Base-by-base conservation (phyloP, 2,329 filamentous ascomycete genomes). In the Penicillium expansum region DNA sequence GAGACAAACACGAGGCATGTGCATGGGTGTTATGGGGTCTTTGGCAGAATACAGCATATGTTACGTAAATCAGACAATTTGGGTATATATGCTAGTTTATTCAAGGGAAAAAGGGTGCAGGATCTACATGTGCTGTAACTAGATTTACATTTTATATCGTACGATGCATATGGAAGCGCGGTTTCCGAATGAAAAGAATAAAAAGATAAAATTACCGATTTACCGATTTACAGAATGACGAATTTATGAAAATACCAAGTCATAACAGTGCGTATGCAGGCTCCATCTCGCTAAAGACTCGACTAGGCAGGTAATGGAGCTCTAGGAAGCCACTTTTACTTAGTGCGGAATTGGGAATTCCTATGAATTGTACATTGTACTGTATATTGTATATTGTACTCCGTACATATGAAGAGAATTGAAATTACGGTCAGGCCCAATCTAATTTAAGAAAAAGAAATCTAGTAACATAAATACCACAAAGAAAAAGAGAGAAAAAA, bases 301-400 rank as follows among this genome's bases (percentile, higher is more conserved):
- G 33, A 48, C 43, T 54, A 54, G 52, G 52, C 52, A 54, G 51
- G 43, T 48, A 44, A 54, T 35, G 35, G 43, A 48, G 30, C 20
- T 20, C 20, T 24, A 10, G 16, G 22, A 38, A 50, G 48, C 48
- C 48, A 41, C 35, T 22, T 27, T 50, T 16, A 41, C 48, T 18
- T 20, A 50, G 24, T 32, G 24, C 48, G 11, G 8, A 50, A 39
- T 39, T 16, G 16, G 16, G 11, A n/a, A n/a, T 18, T 22, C n/a
- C 5, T 4, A 44, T 41, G 14, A 14, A 22, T 22, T 32, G 13
- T 22, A 33, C 18, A 9, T 14, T 9, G 18, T 39, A 39, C n/a
- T 10, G 3, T 41, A 16, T 5, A 5, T n/a, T 45, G 24, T 10
- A 10, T 9, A 9, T 16, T 45, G 22, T 10, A 6, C 8, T 8